These are phyloP conservation scores for Petunia secreta DNA, from an alignment of 257 asterid genomes.

Conservation along the genomic window DNA sequence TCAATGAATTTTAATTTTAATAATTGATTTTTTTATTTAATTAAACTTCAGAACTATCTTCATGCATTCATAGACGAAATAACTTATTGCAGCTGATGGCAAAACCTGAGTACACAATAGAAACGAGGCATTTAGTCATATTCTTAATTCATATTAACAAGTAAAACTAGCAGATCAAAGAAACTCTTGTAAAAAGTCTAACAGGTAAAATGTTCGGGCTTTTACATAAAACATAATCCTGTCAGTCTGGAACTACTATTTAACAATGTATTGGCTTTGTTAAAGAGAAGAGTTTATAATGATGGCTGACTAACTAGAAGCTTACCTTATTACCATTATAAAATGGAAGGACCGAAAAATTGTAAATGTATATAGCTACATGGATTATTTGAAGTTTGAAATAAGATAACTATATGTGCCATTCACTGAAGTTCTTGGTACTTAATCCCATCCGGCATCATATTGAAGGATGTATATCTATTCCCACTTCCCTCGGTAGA, in stretches of 20 bases:
- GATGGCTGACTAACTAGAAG: not conserved
- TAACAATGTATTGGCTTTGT: not conserved
- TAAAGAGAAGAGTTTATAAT: not conserved
- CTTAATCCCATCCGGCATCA: not conserved
- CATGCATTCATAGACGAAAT: constrained; percentile 92
- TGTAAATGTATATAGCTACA: not conserved
- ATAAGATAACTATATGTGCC: not conserved
- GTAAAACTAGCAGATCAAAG: not conserved
- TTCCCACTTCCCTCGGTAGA: not conserved
- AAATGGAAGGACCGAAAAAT: not conserved
- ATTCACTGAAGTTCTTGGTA: not conserved
- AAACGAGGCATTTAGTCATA: not conserved
- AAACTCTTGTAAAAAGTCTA: too few species aligned
- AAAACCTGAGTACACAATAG: constrained; percentile 62
- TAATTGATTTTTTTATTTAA: too few species aligned
- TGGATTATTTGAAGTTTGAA: not conserved
- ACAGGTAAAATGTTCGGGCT: not conserved
- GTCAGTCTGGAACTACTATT: not conserved
- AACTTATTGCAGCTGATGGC: constrained; percentile 97
- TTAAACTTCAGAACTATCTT: constrained; percentile 68
- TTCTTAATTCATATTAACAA: too few species aligned
- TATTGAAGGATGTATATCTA: not conserved
- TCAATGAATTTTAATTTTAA: too few species aligned
- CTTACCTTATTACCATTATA: not conserved
- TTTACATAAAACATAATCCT: constrained; percentile 19